These are phyloP conservation scores for Acer yangbiense DNA, from an alignment of 345 rosid genomes.

Conservation along the genomic window DNA sequence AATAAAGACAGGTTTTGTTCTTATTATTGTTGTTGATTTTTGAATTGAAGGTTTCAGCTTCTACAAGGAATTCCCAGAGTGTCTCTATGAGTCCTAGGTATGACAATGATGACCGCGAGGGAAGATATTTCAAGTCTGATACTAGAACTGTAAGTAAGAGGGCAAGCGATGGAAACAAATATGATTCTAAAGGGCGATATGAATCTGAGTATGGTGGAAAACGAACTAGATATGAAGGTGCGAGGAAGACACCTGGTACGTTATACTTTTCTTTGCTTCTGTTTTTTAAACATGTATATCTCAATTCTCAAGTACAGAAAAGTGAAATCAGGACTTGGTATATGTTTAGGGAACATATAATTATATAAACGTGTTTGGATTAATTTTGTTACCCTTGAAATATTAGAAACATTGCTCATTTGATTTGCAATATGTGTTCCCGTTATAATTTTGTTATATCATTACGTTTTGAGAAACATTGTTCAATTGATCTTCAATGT, in stretches of 20 bases:
- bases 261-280: not conserved
- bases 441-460: not conserved
- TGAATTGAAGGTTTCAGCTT: constrained; percentile 39
- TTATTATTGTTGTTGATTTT: constrained; percentile 14
- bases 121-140: constrained; percentile 47
- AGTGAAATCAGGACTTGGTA: not conserved
- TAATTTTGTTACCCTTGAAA: not conserved
- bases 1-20: not conserved
- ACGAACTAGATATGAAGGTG: constrained; percentile 57
- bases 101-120: constrained; percentile 46
- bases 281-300: not conserved
- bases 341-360: not conserved
- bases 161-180: constrained; percentile 40
- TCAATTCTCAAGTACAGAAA: not conserved
- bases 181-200: constrained; percentile 45
- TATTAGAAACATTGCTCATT: not conserved
- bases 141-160: constrained; percentile 43
- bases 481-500: too few species aligned
- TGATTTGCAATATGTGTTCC: not conserved
- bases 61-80: constrained; percentile 35
- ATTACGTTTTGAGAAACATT: not conserved
- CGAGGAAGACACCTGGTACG: constrained; percentile 70
- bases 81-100: constrained; percentile 39
- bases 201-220: constrained; percentile 50
- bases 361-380: not conserved